Conservation (phyloP, 192 early-diverging fungal genomes). For the Entrophospora sp. region DNA sequence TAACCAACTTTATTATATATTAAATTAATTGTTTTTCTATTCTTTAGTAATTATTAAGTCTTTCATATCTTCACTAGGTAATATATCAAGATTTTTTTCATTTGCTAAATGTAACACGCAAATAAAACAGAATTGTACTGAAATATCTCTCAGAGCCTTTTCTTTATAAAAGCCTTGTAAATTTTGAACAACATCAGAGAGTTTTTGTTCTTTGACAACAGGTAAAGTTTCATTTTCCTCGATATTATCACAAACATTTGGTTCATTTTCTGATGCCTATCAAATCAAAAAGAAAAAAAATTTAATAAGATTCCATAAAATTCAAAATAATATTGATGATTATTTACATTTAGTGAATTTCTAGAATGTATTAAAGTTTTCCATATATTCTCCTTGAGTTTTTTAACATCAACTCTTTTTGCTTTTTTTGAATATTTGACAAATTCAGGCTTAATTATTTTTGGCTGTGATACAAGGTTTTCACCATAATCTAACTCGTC, state of each 20-base stretch:
- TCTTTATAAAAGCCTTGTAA: constrained; percentile 70
- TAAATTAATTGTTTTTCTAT: too few species aligned
- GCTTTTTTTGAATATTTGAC: constrained; percentile 79
- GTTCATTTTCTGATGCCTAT: too few species aligned
- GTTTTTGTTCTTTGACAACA: constrained; percentile 47
- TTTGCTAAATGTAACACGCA: constrained; percentile 94
- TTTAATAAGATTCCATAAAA: not conserved
- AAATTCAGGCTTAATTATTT: constrained; percentile 56
- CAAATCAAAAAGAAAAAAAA: too few species aligned
- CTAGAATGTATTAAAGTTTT: constrained; percentile 44
- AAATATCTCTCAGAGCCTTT: constrained; percentile 81
- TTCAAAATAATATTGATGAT: not conserved
- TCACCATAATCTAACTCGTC: constrained; percentile 30
- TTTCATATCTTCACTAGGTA: too few species aligned
- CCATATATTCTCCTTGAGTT: constrained; percentile 97
- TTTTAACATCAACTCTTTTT: constrained; percentile 92
- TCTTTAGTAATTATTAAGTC: too few species aligned
- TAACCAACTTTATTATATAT: too few species aligned
- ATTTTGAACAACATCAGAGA: constrained; percentile 63
- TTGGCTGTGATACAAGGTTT: constrained; percentile 46
- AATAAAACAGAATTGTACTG: constrained; percentile 96
- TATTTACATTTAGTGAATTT: not conserved
- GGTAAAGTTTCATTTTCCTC: too few species aligned
- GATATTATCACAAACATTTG: too few species aligned
- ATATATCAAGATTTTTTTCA: constrained; percentile 73